Conservation (phyloP, 805 yeast genomes). For the Kurtzmaniella cleridarum region DNA sequence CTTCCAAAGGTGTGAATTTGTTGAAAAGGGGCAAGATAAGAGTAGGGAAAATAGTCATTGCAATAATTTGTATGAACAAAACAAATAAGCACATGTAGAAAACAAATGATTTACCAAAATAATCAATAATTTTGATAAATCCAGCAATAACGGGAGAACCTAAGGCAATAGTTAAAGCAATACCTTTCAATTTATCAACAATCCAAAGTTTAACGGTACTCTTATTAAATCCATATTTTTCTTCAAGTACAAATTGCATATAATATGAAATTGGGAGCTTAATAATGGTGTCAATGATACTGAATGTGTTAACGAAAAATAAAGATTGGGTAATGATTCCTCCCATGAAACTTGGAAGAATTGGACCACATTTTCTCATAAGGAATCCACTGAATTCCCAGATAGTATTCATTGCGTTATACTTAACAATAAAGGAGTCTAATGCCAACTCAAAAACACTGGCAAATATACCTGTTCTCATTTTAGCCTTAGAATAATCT, state of each 20-base stretch:
- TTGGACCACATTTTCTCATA: constrained; percentile 47
- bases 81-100: constrained; percentile 72
- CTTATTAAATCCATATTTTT: constrained; percentile 90
- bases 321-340: constrained; percentile 72
- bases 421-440: constrained; percentile 53
- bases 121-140: constrained; percentile 74
- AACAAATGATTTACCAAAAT: constrained; percentile 76
- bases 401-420: constrained; percentile 42
- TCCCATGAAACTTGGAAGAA: constrained; percentile 34
- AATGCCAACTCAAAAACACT: constrained; percentile 48
- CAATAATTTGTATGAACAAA: constrained; percentile 63
- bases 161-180: constrained; percentile 47
- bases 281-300: constrained; percentile 48
- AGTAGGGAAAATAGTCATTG: constrained; percentile 74
- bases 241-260: constrained; percentile 83
- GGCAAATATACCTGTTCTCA: constrained; percentile 57
- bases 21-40: constrained; percentile 91
- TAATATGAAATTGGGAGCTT: constrained; percentile 71
- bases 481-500: constrained; percentile 73
- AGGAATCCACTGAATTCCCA: constrained; percentile 52
- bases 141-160: constrained; percentile 72
- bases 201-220: constrained; percentile 68
- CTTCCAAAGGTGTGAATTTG: constrained; percentile 83
- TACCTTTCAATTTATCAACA: constrained; percentile 62
- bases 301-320: constrained; percentile 48